Evolutionary conservation across 2,329 filamentous ascomycete species (phyloP), one percentile per base, ranked within the genome.

Genomic region (Diaporthe citri): DNA sequence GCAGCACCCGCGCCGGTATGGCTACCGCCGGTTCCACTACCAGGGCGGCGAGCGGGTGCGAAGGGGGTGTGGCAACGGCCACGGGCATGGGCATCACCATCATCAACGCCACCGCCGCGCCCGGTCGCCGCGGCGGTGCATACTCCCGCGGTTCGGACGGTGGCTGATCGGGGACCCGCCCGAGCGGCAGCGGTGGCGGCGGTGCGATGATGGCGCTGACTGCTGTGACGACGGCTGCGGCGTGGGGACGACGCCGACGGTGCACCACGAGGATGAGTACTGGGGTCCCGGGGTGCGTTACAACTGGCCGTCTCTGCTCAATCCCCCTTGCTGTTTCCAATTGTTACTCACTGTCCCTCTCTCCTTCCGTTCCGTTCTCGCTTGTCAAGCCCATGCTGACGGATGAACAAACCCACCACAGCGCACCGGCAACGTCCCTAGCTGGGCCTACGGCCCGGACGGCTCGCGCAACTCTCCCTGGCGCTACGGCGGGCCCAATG

Each of bases 201-300:
- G 51, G 34, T 22, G 34, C 17, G 41, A n/a, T n/a, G 39, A 43
- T 20, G 57, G 57, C 20, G 56, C 1, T 8, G 56, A 36, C 28
- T 12, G 25, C 9, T 56, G 36, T 31, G 46, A n/a, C 1, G 48
- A 57, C 20, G 13, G 36, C 17, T 36, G 59, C 7, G 36, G 36
- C 20, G 56, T 9, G 34, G 41, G 39, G 10, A n/a, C 25, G n/a
- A 74, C 66, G 22, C 74, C 74, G 59, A 76, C 36, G 20, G 48
- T 60, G 43, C 74, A 74, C 25, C 72, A 60, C 20, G 74, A 74
- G 59, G 71, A 74, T 55, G 66, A 76, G 43, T 71, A 74, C 41
- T 74, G 74, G 74, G 72, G 74, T 2, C 72, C 59, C 5, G 57
- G 71, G 25, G 71, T 72, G n/a, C 22, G 71, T 64, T 4, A 9